Evolutionary conservation across 371 early-diverging fungal species (phyloP).

Genomic region (Cokeromyces recurvatus): DNA sequence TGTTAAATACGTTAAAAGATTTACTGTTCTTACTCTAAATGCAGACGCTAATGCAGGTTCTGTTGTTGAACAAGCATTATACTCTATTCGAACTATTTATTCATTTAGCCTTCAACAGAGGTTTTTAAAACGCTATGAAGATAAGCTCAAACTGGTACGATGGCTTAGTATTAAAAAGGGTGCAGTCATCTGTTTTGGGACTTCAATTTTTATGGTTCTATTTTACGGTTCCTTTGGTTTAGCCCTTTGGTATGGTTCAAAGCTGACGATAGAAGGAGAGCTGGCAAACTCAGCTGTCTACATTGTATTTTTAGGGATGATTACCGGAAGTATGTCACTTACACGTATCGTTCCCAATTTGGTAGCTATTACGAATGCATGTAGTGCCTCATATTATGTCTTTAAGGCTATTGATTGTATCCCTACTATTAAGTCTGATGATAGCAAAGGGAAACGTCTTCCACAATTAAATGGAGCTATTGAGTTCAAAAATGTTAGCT

Average conservation of each 20-base stretch:
- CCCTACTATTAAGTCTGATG: slow-evolving; percentile 55
- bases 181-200: slow-evolving; percentile 43
- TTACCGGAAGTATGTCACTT: slow-evolving; percentile 51
- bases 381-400: slow-evolving; percentile 60
- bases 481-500: slow-evolving; percentile 60
- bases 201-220: slow-evolving; percentile 57
- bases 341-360: slow-evolving; percentile 50
- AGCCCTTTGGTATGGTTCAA: slow-evolving; percentile 75
- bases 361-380: slow-evolving; percentile 51
- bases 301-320: slow-evolving; percentile 64
- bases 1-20: slow-evolving; percentile 56
- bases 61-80: slow-evolving; percentile 65
- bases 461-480: slow-evolving; percentile 36
- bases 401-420: slow-evolving; percentile 74
- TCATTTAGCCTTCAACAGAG: slow-evolving; percentile 77
- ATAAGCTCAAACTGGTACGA: slow-evolving; percentile 46
- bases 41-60: slow-evolving; percentile 38
- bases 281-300: slow-evolving; percentile 49
- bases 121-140: slow-evolving; percentile 56
- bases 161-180: slow-evolving; percentile 49
- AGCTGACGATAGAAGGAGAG: slow-evolving; percentile 40
- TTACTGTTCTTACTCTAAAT: slow-evolving; percentile 22
- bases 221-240: slow-evolving; percentile 64
- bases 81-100: slow-evolving; percentile 81
- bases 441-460: slow-evolving; percentile 32